A percentile compares a stretch with the other conserved stretches of the same genome.
These are phyloP conservation scores for Penicillium manginii DNA, from an alignment of 495 filamentous ascomycete species.

Conservation along the genomic window DNA sequence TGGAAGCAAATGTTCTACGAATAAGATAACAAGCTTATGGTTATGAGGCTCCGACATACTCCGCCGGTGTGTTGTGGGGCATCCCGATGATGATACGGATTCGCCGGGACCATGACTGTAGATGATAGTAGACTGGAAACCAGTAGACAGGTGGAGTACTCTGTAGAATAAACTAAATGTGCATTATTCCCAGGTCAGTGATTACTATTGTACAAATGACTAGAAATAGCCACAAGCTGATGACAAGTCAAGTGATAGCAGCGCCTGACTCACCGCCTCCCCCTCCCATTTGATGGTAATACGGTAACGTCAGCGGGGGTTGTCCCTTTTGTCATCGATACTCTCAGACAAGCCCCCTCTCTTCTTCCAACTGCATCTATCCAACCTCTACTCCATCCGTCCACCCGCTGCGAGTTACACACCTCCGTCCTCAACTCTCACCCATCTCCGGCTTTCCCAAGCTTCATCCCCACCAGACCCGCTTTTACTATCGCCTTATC, in stretches of 20 bases:
- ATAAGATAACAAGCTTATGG: not conserved
- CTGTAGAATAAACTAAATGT: too few relatives aligned
- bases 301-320: slow-evolving; percentile 38
- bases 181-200: too few relatives aligned
- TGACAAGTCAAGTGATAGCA: slow-evolving; percentile 21
- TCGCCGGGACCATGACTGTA: too few relatives aligned
- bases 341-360: slow-evolving; percentile 14
- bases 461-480: slow-evolving; percentile 24
- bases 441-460: slow-evolving; percentile 11
- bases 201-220: not conserved
- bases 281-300: slow-evolving; percentile 44
- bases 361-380: slow-evolving; percentile 9
- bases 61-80: not conserved
- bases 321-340: slow-evolving; percentile 35
- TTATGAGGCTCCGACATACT: slow-evolving; percentile 27
- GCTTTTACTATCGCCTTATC: slow-evolving; percentile 37
- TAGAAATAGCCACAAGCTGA: slow-evolving; percentile 4
- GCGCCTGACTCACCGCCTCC: slow-evolving; percentile 31
- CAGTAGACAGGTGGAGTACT: not conserved
- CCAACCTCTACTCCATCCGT: not conserved
- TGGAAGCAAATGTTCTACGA: too few relatives aligned
- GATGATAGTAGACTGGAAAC: too few relatives aligned
- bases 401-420: not conserved
- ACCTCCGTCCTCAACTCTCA: not conserved
- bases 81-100: not conserved